These are phyloP conservation scores for Fusarium euwallaceae DNA, from an alignment of 2,329 filamentous ascomycete genomes.

Conservation along the genomic window DNA sequence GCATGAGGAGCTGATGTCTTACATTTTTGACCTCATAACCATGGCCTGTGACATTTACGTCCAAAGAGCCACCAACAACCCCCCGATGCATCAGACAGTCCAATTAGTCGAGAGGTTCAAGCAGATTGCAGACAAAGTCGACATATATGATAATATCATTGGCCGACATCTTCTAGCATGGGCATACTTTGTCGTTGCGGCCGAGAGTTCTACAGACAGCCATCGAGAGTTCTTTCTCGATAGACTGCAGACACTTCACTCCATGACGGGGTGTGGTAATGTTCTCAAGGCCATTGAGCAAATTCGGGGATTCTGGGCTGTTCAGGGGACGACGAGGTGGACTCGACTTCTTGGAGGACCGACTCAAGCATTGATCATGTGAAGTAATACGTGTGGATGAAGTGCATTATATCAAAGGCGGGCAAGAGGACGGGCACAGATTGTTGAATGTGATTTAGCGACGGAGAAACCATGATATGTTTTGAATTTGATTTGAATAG, in stretches of 20 bases:
- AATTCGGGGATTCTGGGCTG: slow-evolving; percentile 8
- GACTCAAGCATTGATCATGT: slow-evolving; percentile 15
- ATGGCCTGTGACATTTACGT: slow-evolving; percentile 20
- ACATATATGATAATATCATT: slow-evolving; percentile 8
- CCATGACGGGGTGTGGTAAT: neutral
- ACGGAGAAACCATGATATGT: neutral
- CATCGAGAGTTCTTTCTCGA: slow-evolving; percentile 11
- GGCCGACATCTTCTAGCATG: slow-evolving; percentile 17
- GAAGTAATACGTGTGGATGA: neutral
- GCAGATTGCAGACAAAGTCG: slow-evolving; percentile 4
- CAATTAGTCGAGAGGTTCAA: slow-evolving; percentile 8
- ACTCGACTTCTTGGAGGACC: slow-evolving; percentile 14
- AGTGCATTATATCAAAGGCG: fast-evolving
- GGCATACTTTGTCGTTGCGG: slow-evolving; percentile 22
- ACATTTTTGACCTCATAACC: slow-evolving; percentile 19
- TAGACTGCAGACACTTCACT: neutral
- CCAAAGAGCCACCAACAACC: slow-evolving; percentile 6
- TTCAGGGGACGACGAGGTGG: slow-evolving; percentile 12
- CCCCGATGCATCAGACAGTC: slow-evolving; percentile 4
- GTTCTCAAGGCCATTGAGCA: slow-evolving; percentile 13
- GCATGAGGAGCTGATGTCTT: slow-evolving; percentile 13
- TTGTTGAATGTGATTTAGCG: neutral
- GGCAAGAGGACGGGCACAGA: neutral
- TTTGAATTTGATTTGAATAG: neutral
- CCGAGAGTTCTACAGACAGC: slow-evolving; percentile 8